Evolutionary conservation across 495 filamentous ascomycete genomes (phyloP), one percentile per base, ranked within the genome.

Genomic region (Hypoxylon subgilvum): DNA sequence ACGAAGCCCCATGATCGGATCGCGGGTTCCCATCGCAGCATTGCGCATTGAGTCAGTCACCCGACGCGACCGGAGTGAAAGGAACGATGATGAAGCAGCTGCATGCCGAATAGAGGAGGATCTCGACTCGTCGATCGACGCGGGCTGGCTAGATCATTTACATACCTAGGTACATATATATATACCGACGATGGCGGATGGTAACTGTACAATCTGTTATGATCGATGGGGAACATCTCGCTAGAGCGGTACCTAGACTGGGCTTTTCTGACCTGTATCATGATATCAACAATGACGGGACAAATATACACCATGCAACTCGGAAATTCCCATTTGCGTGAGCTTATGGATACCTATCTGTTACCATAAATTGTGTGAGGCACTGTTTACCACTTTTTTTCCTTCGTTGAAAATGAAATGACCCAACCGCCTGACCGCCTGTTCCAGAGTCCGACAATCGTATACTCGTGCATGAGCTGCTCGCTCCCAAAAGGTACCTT

Each of bases 241-340:
- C 54, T 64, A 64, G 61, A 64, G 42, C 21, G 54, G 61, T 50
- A 49, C 55, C 53, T 63, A 64, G 53, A 58, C 50, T 58, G 43
- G 53, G 50, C 48, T 47, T 64, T 58, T 64, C 46, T 40, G 30
- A 36, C 31, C 38, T 59, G 49, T 58, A 64, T 46, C 47, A 38
- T 41, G 49, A 64, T 54, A 54, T 58, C 54, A 58, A 58, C 14
- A 36, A 42, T n/a, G 42, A 39, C 14, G 43, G 36, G 44, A 46
- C 27, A 31, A 54, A 54, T 54, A 58, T 50, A 45, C n/a, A n/a
- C 40, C 44, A 19, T 50, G 43, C 34, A 54, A 52, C 30, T 51
- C 12, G 36, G 13, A 53, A 44, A 46, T 50, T 50, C 25, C 44
- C 49, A 54, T 58, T 63, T 55, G 54, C 38, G 61, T 46, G 61